These are phyloP conservation scores for Thermothielavioides terrestris DNA, from an alignment of 495 filamentous ascomycete species.

Conservation along the genomic window DNA sequence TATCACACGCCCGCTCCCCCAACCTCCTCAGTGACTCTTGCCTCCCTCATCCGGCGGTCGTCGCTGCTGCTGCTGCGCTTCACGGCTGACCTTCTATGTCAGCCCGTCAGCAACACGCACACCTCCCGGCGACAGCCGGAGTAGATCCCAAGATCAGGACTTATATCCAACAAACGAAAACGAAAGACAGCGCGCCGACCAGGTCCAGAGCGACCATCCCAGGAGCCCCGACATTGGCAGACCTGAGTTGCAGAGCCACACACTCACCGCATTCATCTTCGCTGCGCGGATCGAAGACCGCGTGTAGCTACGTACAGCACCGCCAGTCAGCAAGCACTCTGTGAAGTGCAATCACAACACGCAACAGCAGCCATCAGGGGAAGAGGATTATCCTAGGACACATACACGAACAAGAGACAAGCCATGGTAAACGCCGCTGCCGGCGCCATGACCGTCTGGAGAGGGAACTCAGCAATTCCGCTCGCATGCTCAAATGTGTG, in stretches of 20 bases:
- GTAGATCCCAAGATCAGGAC: no score
- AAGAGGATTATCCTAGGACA: neutral
- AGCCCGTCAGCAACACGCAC: neutral
- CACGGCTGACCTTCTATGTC: neutral
- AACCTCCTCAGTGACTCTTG: neutral
- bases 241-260: no score
- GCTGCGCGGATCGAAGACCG: slow-evolving; percentile 37
- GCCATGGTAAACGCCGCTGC: slow-evolving; percentile 44
- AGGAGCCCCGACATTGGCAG: no score
- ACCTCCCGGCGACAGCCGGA: no score
- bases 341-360: neutral
- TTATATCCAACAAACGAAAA: neutral
- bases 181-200: neutral
- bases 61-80: neutral
- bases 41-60: neutral
- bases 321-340: neutral
- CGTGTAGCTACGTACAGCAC: slow-evolving; percentile 25
- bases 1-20: no score
- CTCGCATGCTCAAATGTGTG: no score
- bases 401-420: slow-evolving; percentile 34
- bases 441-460: slow-evolving; percentile 39
- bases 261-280: slow-evolving; percentile 33
- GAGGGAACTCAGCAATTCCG: neutral
- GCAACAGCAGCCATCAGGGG: neutral
- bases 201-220: no score